Evolutionary conservation across 805 yeast genomes (phyloP), one percentile per base, ranked within the genome.

Genomic region (Candida incommunis): DNA sequence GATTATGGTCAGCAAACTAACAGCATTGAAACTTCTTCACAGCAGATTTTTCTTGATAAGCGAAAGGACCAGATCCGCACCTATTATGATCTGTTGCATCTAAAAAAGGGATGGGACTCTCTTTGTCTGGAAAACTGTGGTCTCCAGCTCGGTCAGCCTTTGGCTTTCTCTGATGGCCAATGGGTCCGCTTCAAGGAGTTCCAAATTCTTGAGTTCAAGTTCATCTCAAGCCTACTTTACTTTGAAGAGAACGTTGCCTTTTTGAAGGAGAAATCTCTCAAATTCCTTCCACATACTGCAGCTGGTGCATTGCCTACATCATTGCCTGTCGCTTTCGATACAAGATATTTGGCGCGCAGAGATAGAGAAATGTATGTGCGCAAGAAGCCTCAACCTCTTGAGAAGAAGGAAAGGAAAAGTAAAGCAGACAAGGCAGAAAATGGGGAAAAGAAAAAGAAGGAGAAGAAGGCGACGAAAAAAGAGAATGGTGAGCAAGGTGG

Each of bases 401-500:
- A 31, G 20, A 31, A 31, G 37, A 7, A n/a, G n/a, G 34, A 45
- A 25, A 27, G 40, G 40, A 23, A 45, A 43, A 11, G 13, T 41
- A 18, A 48, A 49, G 40, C 44, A 48, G 43, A 41, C 40, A 23
- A 25, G 50, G 4, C 46, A 53, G 41, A 42, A 43, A 23, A 43
- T 41, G 22, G 40, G 41, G 22, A 40, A n/a, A 31, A 31, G 40
- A 44, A 41, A 27, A 37, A 40, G 25, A 22, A 35, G 22, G 45
- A 25, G 46, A 43, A 20, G 35, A 23, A 43, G 22, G 42, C 42
- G 41, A 23, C 37, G 41, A 31, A 31, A 16, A 31, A 7, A 9
- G 18, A 11, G 5, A 16, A 31, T 9, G 43, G 16, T 13, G 27
- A 20, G 11, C 43, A 41, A 5, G 35, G 24, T 4, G 43, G 25